These are phyloP conservation scores for Dothidotthia symphoricarpi DNA, from an alignment of 2,329 filamentous ascomycete genomes.

Conservation along the genomic window DNA sequence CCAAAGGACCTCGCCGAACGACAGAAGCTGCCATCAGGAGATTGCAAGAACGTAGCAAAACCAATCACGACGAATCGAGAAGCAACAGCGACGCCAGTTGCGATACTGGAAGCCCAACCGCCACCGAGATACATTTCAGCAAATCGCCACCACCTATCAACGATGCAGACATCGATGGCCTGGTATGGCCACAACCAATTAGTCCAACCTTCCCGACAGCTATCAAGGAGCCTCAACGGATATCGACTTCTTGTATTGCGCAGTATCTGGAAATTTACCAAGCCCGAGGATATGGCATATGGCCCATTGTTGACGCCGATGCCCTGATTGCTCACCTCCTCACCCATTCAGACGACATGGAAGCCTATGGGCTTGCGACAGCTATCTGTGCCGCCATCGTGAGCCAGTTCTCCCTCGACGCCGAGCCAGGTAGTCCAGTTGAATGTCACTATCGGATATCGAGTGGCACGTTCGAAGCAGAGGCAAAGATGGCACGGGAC, in stretches of 20 bases:
- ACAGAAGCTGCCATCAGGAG: slow-evolving; percentile 37
- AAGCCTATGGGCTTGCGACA: slow-evolving; percentile 34
- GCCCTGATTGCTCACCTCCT: slow-evolving; percentile 32
- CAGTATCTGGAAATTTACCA: slow-evolving; percentile 37
- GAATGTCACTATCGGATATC: slow-evolving; percentile 36
- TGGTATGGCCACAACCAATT: slow-evolving; percentile 28
- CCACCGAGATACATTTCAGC: slow-evolving; percentile 27
- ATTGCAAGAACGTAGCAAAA: slow-evolving; percentile 33
- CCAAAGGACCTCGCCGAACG: slow-evolving; percentile 36
- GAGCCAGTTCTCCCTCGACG: slow-evolving; percentile 37
- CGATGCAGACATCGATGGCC: slow-evolving; percentile 17
- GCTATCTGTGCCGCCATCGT: slow-evolving; percentile 38
- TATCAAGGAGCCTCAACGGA: slow-evolving; percentile 22
- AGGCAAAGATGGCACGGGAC: slow-evolving; percentile 29
- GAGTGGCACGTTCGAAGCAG: slow-evolving; percentile 30
- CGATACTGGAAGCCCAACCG: slow-evolving; percentile 30
- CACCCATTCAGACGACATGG: slow-evolving; percentile 32
- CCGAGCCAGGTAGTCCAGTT: slow-evolving; percentile 30
- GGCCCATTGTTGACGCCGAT: slow-evolving; percentile 38
- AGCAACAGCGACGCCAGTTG: slow-evolving; percentile 37
- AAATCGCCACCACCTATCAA: slow-evolving; percentile 23
- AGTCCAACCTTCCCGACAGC: slow-evolving; percentile 16
- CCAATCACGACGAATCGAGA: slow-evolving; percentile 20
- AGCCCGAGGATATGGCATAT: slow-evolving; percentile 33
- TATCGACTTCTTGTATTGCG: slow-evolving; percentile 34